These are phyloP conservation scores for Canariomyces notabilis DNA, from an alignment of 2,329 filamentous ascomycete species.

Conservation along the genomic window DNA sequence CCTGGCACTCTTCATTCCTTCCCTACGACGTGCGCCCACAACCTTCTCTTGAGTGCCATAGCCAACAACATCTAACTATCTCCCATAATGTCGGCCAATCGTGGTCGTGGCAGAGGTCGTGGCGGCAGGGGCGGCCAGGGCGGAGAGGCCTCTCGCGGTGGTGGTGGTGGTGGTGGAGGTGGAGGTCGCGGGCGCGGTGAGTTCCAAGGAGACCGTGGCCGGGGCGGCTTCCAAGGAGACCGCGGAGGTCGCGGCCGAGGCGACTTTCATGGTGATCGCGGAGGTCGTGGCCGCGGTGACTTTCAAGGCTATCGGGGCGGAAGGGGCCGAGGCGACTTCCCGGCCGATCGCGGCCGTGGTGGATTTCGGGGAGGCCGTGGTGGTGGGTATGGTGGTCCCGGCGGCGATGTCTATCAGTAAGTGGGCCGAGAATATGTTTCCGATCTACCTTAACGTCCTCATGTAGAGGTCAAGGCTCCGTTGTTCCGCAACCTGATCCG, in stretches of 20 bases:
- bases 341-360: constrained; percentile 23
- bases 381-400: constrained; percentile 11
- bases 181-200: constrained; percentile 19
- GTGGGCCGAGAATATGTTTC: constrained; percentile 8
- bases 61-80: too few relatives aligned
- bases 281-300: constrained; percentile 14
- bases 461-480: constrained; percentile 2
- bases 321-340: constrained; percentile 13
- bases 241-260: constrained; percentile 14
- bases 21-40: too few relatives aligned
- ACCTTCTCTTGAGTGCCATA: too few relatives aligned
- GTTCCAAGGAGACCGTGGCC: constrained; percentile 8
- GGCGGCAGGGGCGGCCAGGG: constrained; percentile 13
- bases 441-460: constrained; percentile 7
- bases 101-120: constrained; percentile 24
- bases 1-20: too few relatives aligned
- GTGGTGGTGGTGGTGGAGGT: constrained; percentile 22
- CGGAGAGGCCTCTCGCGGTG: constrained; percentile 12
- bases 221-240: constrained; percentile 19
- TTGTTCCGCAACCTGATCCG: constrained; percentile 27
- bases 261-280: constrained; percentile 5
- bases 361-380: constrained; percentile 15
- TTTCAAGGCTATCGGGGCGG: too few relatives aligned
- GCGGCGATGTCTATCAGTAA: constrained; percentile 30
- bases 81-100: constrained; percentile 16